These are phyloP conservation scores for Bipolaris zeicola DNA, from an alignment of 2,329 filamentous ascomycete genomes.

Conservation along the genomic window DNA sequence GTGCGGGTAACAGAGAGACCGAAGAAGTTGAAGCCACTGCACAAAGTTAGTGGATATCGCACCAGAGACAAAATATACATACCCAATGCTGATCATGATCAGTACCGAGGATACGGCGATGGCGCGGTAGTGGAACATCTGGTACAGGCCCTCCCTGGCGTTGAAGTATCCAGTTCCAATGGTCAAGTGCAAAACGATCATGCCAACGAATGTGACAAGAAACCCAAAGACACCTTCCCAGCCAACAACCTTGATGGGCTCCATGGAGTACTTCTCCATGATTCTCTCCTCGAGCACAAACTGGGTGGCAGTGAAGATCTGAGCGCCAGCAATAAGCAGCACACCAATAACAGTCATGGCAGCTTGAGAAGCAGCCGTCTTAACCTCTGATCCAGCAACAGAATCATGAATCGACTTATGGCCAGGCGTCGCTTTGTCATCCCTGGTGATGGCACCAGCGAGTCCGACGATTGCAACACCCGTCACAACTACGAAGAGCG, in stretches of 20 bases:
- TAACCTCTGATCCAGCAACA: constrained; percentile 35
- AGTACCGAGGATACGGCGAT: constrained; percentile 79
- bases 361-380: constrained; percentile 59
- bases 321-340: constrained; percentile 86
- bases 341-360: constrained; percentile 80
- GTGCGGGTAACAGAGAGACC: constrained; percentile 88
- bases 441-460: constrained; percentile 79
- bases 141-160: constrained; percentile 79
- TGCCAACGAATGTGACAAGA: constrained; percentile 74
- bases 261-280: constrained; percentile 76
- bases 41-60: constrained; percentile 16
- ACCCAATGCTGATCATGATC: constrained; percentile 99
- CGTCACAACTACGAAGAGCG: constrained; percentile 81
- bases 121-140: constrained; percentile 73
- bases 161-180: constrained; percentile 91
- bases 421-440: constrained; percentile 59
- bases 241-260: constrained; percentile 88
- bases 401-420: constrained; percentile 30
- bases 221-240: constrained; percentile 98
- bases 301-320: constrained; percentile 95
- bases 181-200: constrained; percentile 77
- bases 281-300: constrained; percentile 97
- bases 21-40: constrained; percentile 97
- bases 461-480: constrained; percentile 91
- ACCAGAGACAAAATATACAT: constrained; percentile 46